Conservation (phyloP, 371 early-diverging fungal species). For the Syncephalis plumigaleata region DNA sequence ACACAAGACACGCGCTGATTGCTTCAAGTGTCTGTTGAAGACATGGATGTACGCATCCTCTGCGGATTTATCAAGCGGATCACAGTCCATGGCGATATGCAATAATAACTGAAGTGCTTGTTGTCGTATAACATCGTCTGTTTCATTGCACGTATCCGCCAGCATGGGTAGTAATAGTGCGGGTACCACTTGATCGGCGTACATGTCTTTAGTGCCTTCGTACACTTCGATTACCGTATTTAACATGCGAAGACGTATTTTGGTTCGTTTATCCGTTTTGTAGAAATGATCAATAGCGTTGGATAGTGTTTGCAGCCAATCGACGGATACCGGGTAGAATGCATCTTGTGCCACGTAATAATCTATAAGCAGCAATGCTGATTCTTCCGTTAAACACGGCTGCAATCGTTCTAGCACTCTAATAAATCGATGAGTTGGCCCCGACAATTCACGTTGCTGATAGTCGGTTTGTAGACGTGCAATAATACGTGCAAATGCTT, state of each 20-base stretch:
- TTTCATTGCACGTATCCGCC: constrained; percentile 1
- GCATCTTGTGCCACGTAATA: constrained; percentile 39
- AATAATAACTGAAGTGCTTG: too few relatives aligned
- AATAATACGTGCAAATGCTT: constrained; percentile 2
- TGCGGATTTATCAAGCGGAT: too few relatives aligned
- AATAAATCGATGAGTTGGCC: constrained; percentile 27
- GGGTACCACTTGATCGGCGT: constrained; percentile 23
- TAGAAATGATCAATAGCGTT: constrained; percentile 34
- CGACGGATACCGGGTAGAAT: constrained; percentile 38
- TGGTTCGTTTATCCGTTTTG: constrained; percentile 16
- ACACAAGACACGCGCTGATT: too few relatives aligned
- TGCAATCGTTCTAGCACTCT: constrained; percentile 33
- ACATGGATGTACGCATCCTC: too few relatives aligned
- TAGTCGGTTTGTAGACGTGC: constrained; percentile 8
- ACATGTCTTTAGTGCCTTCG: constrained; percentile 33
- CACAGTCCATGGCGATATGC: too few relatives aligned
- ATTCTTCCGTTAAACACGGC: constrained; percentile 29
- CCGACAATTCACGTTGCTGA: constrained; percentile 12
- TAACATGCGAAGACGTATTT: constrained; percentile 28
- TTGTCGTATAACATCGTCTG: too few relatives aligned
- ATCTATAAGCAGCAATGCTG: constrained; percentile 28
- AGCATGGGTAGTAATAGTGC: constrained; percentile 36
- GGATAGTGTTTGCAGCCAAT: constrained; percentile 34
- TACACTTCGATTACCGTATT: constrained; percentile 31
- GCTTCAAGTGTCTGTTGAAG: too few relatives aligned